Evolutionary conservation across 225 moss, liverwort and hornwort species (phyloP).

Genomic region (Ulota crispa): DNA sequence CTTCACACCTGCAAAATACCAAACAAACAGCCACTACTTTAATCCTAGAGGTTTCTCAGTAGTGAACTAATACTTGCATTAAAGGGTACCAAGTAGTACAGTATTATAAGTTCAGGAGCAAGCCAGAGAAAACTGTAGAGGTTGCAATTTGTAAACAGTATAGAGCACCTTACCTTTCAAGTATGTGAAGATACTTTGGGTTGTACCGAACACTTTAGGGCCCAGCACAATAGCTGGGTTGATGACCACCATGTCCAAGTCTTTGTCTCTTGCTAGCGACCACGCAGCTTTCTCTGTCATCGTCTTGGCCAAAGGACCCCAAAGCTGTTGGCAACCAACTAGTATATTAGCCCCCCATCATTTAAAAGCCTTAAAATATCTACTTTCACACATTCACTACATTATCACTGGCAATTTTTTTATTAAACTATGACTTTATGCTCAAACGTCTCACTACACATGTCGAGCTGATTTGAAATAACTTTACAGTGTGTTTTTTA

Average conservation of each 20-base stretch:
- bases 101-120: no score
- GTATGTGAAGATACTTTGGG: conserved; percentile 57
- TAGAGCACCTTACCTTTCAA: conserved; percentile 35
- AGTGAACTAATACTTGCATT: background rate
- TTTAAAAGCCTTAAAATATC: background rate
- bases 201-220: conserved; percentile 47
- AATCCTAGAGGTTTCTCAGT: background rate
- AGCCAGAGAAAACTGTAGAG: background rate
- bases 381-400: background rate
- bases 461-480: no score
- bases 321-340: conserved; percentile 50
- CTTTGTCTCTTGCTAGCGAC: conserved; percentile 84
- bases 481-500: no score
- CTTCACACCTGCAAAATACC: conserved; percentile 25
- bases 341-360: background rate
- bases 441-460: no score
- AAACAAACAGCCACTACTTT: background rate
- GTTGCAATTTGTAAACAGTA: background rate
- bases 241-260: conserved; percentile 85
- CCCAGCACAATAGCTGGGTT: conserved; percentile 80
- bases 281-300: conserved; percentile 84
- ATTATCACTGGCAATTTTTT: no score
- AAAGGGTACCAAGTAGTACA: background rate
- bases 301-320: conserved; percentile 87
- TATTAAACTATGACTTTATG: no score